These are phyloP conservation scores for Cladosporium sp. DNA, from an alignment of 2,329 filamentous ascomycete species.

Conservation along the genomic window DNA sequence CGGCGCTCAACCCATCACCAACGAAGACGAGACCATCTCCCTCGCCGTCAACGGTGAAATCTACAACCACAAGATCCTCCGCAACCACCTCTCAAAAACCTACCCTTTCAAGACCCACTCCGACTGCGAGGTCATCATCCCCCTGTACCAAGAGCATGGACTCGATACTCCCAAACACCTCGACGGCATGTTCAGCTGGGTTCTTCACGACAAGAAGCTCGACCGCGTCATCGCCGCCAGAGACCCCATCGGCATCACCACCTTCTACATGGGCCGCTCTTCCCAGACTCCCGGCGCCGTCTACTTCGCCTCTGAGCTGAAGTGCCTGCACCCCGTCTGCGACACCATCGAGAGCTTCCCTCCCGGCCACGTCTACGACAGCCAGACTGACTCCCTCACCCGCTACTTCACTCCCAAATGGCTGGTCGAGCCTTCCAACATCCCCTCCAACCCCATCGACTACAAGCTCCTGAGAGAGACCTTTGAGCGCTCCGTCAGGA, in stretches of 20 bases:
- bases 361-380: constrained; percentile 94
- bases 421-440: constrained; percentile 72
- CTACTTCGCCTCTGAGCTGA: constrained; percentile 96
- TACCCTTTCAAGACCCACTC: constrained; percentile 99
- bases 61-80: constrained; percentile 96
- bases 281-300: constrained; percentile 76
- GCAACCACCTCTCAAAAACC: constrained; percentile 74
- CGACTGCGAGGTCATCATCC: constrained; percentile 98
- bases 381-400: constrained; percentile 75
- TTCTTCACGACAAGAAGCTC: constrained; percentile 91
- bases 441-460: constrained; percentile 77
- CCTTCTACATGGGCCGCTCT: constrained; percentile 89
- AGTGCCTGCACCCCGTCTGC: constrained; percentile 87
- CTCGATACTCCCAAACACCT: constrained; percentile 88
- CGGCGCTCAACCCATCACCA: constrained; percentile 91
- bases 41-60: constrained; percentile 99
- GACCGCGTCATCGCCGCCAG: constrained; percentile 90
- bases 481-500: constrained; percentile 86
- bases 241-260: constrained; percentile 95
- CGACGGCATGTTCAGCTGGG: constrained; percentile 99
- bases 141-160: constrained; percentile 88
- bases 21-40: constrained; percentile 79
- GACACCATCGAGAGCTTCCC: constrained; percentile 94
- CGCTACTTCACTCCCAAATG: constrained; percentile 89
- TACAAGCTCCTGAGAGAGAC: constrained; percentile 74